Evolutionary conservation across 2,329 filamentous ascomycete genomes (phyloP).

Genomic region (Pseudonectria foliicola): DNA sequence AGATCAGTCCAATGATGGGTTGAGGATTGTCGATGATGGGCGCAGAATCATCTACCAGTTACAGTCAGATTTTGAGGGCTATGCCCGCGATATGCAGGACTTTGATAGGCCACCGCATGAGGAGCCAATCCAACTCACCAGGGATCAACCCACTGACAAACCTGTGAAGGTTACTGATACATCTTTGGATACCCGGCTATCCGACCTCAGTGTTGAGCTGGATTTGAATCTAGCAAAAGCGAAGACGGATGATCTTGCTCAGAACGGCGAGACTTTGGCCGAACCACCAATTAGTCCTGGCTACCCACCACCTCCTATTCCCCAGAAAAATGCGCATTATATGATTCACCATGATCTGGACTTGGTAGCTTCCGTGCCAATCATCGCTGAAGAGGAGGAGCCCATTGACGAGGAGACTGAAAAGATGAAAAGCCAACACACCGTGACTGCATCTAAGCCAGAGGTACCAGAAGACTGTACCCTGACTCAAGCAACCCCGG

Average conservation of each 20-base stretch:
- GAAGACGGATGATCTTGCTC: background rate
- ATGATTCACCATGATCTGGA: no score
- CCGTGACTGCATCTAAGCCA: no score
- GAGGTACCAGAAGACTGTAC: no score
- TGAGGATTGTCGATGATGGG: conserved; percentile 21
- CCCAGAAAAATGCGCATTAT: no score
- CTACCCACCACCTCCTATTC: background rate
- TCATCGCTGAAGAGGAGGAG: no score
- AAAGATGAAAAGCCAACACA: no score
- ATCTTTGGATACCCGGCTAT: conserved; percentile 15
- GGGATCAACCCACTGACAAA: conserved; percentile 8
- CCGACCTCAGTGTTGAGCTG: conserved; percentile 11
- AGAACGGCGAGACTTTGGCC: conserved; percentile 3
- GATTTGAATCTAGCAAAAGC: conserved; percentile 1
- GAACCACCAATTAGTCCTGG: background rate
- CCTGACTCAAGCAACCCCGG: background rate
- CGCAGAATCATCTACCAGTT: conserved; percentile 21
- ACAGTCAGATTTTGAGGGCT: conserved; percentile 18
- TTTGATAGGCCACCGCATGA: conserved; percentile 16
- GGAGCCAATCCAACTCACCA: conserved; percentile 16
- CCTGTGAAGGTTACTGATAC: conserved; percentile 5
- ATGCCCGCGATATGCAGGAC: conserved; percentile 15
- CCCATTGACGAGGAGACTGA: no score
- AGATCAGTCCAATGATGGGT: conserved; percentile 21
- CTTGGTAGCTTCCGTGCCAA: no score